These are phyloP conservation scores for Termitomyces sp. DNA, from an alignment of 1,284 basidiomycete species.

Conservation along the genomic window DNA sequence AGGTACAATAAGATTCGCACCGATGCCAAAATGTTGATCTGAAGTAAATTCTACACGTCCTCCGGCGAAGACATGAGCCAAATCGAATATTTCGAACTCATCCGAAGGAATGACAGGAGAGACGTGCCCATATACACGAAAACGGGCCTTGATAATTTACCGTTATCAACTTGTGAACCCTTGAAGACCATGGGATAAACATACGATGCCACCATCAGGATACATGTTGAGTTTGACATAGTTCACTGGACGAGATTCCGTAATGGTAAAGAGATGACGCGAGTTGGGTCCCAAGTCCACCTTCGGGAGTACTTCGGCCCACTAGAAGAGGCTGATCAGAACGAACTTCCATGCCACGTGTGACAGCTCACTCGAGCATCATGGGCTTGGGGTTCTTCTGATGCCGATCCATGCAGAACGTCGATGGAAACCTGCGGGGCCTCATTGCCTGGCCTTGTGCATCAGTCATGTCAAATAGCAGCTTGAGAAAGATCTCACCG, in stretches of 20 bases:
- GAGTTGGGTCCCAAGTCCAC: constrained; percentile 77
- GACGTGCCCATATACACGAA: constrained; percentile 85
- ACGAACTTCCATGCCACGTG: background rate
- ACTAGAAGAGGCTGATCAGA: constrained; percentile 41
- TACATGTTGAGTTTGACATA: constrained; percentile 94
- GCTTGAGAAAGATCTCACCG: constrained; percentile 35
- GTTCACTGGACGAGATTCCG: constrained; percentile 53
- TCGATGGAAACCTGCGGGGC: constrained; percentile 78
- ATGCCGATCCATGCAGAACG: constrained; percentile 46
- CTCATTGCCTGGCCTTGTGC: constrained; percentile 69
- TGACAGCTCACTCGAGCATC: constrained; percentile 47
- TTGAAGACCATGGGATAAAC: constrained; percentile 24
- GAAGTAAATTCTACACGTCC: constrained; percentile 77
- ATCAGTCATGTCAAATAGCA: background rate
- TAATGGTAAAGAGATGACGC: constrained; percentile 80
- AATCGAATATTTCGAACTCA: constrained; percentile 58
- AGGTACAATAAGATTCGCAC: constrained; percentile 87
- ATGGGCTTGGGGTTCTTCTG: constrained; percentile 38
- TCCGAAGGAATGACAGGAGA: constrained; percentile 55
- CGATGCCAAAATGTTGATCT: constrained; percentile 94
- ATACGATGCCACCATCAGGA: constrained; percentile 92
- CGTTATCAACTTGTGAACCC: constrained; percentile 10
- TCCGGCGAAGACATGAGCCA: constrained; percentile 89
- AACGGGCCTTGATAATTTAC: constrained; percentile 59
- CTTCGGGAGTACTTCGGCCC: constrained; percentile 76